Percentiles rank a stretch among this genome's conserved stretches.
These are phyloP conservation scores for Priceomyces melissophilus DNA, from an alignment of 805 yeast genomes.

Conservation along the genomic window DNA sequence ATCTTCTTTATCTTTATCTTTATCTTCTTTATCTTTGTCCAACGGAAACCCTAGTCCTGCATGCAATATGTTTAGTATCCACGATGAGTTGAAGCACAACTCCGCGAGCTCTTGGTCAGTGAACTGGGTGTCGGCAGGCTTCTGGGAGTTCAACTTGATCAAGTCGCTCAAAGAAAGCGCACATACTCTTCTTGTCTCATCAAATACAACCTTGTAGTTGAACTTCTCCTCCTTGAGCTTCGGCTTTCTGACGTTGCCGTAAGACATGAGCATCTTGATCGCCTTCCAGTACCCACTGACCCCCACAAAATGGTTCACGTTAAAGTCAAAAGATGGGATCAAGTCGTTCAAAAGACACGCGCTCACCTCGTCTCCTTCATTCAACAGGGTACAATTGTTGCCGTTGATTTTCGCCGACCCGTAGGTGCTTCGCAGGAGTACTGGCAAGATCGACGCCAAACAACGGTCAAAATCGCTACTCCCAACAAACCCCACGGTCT, in stretches of 20 bases:
- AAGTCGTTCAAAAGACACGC: conserved; percentile 52
- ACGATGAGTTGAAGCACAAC: conserved; percentile 59
- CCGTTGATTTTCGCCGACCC: conserved; percentile 16
- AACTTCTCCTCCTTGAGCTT: conserved; percentile 26
- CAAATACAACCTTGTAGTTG: conserved; percentile 42
- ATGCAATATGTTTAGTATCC: conserved; percentile 56
- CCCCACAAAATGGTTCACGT: conserved; percentile 55
- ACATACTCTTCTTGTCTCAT: conserved; percentile 47
- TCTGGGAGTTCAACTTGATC: conserved; percentile 28
- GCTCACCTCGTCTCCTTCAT: conserved; percentile 28
- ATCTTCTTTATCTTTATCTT: conserved; percentile 14
- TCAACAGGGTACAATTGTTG: conserved; percentile 29
- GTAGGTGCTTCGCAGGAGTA: conserved; percentile 34
- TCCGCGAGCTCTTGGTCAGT: conserved; percentile 46
- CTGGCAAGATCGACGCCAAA: conserved; percentile 43
- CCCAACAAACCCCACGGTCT: conserved; percentile 44
- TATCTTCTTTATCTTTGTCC: conserved; percentile 38
- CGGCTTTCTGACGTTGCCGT: conserved; percentile 17
- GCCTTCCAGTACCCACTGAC: conserved; percentile 70
- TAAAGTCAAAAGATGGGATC: conserved; percentile 56
- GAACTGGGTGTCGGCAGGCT: conserved; percentile 24
- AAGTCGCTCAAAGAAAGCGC: conserved; percentile 37
- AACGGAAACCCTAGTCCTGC: conserved; percentile 60
- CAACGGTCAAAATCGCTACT: conserved; percentile 51
- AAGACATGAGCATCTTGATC: conserved; percentile 43